These are phyloP conservation scores for Paraconiothyrium brasiliense DNA, from an alignment of 2,329 filamentous ascomycete species.

Conservation along the genomic window DNA sequence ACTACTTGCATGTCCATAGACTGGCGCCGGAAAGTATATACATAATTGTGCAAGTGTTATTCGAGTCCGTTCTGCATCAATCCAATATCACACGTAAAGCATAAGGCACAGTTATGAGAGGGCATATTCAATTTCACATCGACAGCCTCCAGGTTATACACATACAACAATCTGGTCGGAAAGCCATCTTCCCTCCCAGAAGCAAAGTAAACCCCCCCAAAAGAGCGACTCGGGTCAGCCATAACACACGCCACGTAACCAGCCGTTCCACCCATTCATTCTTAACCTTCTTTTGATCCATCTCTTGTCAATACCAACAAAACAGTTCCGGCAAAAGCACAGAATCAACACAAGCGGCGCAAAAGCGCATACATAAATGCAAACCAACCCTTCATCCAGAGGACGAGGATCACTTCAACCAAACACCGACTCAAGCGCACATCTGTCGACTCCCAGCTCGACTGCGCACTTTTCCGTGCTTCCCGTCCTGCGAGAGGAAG, in stretches of 20 bases:
- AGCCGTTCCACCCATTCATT: constrained; percentile 24
- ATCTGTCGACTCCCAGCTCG: constrained; percentile 50
- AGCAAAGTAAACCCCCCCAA: constrained; percentile 20
- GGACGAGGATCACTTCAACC: constrained; percentile 51
- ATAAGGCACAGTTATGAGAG: constrained; percentile 18
- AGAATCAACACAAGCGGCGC: constrained; percentile 45
- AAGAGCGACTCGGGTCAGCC: constrained; percentile 23
- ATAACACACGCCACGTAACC: constrained; percentile 3
- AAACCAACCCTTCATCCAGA: constrained; percentile 50
- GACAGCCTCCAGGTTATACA: constrained; percentile 33
- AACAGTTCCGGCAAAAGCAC: constrained; percentile 41
- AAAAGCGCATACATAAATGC: constrained; percentile 38
- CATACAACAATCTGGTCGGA: constrained; percentile 22
- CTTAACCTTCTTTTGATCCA: constrained; percentile 15
- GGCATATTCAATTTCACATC: constrained; percentile 35
- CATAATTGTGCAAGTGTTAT: too few species aligned
- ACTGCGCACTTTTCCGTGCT: constrained; percentile 16
- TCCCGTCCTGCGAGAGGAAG: constrained; percentile 30
- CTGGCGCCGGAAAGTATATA: too few species aligned
- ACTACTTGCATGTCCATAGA: too few species aligned
- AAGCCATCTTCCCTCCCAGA: constrained; percentile 19
- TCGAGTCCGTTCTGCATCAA: too few species aligned
- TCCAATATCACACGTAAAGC: not conserved
- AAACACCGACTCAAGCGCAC: constrained; percentile 41
- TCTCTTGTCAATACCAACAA: constrained; percentile 23